A percentile compares a stretch with the other conserved stretches of the same genome.
These are phyloP conservation scores for Cichorium intybus DNA, from an alignment of 140 eudicot genomes.

Conservation along the genomic window DNA sequence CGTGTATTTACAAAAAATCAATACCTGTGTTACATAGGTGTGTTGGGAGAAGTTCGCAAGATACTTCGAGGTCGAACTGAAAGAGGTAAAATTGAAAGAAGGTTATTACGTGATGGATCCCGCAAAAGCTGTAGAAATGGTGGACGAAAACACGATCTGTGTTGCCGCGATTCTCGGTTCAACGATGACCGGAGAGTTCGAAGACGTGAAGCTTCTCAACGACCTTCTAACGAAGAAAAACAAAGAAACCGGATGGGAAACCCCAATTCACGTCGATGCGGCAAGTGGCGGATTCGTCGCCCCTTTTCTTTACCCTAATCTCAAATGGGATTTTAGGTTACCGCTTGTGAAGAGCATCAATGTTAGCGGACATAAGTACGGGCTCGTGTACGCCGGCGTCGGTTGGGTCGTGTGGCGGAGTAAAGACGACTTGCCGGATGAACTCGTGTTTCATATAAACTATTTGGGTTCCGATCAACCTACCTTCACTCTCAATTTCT, in stretches of 20 bases:
- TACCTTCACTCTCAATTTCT: conserved; percentile 80
- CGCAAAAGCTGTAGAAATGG: conserved; percentile 58
- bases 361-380: conserved; percentile 85
- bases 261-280: conserved; percentile 83
- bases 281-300: conserved; percentile 89
- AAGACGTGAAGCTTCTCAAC: conserved; percentile 70
- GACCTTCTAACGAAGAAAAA: conserved; percentile 53
- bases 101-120: conserved; percentile 71
- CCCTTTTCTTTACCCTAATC: conserved; percentile 68
- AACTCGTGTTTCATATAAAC: conserved; percentile 69
- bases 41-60: conserved; percentile 77
- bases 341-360: conserved; percentile 77
- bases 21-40: conserved; percentile 25
- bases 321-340: conserved; percentile 79
- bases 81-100: conserved; percentile 55
- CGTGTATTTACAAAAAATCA: background rate
- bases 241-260: conserved; percentile 64
- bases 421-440: conserved; percentile 73
- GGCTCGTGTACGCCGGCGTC: conserved; percentile 76
- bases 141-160: conserved; percentile 72
- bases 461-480: conserved; percentile 78
- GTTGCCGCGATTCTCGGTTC: conserved; percentile 73
- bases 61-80: conserved; percentile 70
- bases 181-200: conserved; percentile 75
- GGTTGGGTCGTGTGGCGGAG: conserved; percentile 79